phyloP scores from a whole-genome alignment of 495 filamentous ascomycete genomes.

The Ascobolus immersus region DNA sequence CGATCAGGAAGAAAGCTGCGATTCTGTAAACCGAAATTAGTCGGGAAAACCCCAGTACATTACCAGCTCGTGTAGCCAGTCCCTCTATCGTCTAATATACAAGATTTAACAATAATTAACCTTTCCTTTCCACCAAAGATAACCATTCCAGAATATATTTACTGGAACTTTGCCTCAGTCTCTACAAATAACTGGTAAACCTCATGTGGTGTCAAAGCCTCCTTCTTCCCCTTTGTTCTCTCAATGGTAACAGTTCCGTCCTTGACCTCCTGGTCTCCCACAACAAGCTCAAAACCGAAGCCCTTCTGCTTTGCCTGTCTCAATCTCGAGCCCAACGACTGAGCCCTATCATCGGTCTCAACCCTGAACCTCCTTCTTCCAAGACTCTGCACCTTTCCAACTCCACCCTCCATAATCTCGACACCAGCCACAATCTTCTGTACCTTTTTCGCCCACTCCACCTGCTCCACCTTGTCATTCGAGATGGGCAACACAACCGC shows the following conservation, averaged over 20 bases:
- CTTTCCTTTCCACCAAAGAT: neutral
- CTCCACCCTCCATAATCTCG: conserved; percentile 3
- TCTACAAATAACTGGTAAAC: conserved; percentile 11
- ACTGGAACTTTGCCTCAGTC: conserved; percentile 9
- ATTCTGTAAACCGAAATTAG: no score
- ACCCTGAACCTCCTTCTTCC: conserved; percentile 32
- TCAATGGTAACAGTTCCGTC: conserved; percentile 11
- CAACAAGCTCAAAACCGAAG: conserved; percentile 48
- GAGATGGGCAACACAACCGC: conserved; percentile 55
- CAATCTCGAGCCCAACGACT: conserved; percentile 41
- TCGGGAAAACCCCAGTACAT: no score
- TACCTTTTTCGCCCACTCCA: conserved; percentile 29
- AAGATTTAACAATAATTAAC: neutral
- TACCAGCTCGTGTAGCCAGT: no score
- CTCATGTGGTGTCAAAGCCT: conserved; percentile 8
- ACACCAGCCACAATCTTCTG: conserved; percentile 22
- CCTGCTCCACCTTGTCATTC: conserved; percentile 28
- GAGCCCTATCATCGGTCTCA: conserved; percentile 41
- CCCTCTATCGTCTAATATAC: no score
- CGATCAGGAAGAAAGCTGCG: no score
- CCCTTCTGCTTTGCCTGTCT: conserved; percentile 42
- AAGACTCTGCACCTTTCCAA: conserved; percentile 19
- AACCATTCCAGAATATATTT: no score
- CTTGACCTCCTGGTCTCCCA: conserved; percentile 29
- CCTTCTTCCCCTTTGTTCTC: no score